Percentiles rank a stretch among this genome's conserved stretches.
phyloP scores from a whole-genome alignment of 2,329 filamentous ascomycete species.

The Diaporthe nobilis region DNA sequence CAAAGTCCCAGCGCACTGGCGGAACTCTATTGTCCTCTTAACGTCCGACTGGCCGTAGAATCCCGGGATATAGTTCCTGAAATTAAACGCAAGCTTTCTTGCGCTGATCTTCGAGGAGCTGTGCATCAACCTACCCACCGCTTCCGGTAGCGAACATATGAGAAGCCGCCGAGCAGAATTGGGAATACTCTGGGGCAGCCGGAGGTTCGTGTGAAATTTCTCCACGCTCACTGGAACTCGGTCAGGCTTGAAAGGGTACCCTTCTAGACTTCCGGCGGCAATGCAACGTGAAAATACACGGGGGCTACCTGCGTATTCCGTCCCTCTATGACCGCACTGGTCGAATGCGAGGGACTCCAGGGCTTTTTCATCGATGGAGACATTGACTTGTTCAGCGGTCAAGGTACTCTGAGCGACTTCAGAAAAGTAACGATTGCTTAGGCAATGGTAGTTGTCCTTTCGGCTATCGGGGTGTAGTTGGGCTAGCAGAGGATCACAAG shows the following conservation, averaged over 20 bases:
- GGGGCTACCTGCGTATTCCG: not conserved
- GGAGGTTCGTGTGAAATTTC: not conserved
- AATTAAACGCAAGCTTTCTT: conserved; percentile 5
- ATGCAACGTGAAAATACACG: not conserved
- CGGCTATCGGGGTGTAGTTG: conserved; percentile 6
- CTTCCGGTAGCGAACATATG: not conserved
- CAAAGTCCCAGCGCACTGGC: conserved; percentile 1
- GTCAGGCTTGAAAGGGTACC: not conserved
- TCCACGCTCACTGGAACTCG: not conserved
- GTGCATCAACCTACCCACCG: not conserved
- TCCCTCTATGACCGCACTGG: not conserved
- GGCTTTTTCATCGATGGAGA: not conserved
- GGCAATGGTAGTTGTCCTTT: not conserved
- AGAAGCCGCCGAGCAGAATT: not conserved
- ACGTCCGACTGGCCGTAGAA: not conserved
- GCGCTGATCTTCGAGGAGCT: not conserved
- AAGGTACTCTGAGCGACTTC: not conserved
- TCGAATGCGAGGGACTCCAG: not conserved
- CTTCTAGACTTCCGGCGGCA: not conserved
- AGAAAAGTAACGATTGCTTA: conserved; percentile 5
- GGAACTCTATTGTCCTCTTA: conserved; percentile 11
- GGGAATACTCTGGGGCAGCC: not conserved
- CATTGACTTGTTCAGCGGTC: not conserved
- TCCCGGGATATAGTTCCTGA: not conserved
- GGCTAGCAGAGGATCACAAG: conserved; percentile 1